phyloP scores from a whole-genome alignment of 2,329 filamentous ascomycete genomes.

The Atkinsonella hypoxylon region DNA sequence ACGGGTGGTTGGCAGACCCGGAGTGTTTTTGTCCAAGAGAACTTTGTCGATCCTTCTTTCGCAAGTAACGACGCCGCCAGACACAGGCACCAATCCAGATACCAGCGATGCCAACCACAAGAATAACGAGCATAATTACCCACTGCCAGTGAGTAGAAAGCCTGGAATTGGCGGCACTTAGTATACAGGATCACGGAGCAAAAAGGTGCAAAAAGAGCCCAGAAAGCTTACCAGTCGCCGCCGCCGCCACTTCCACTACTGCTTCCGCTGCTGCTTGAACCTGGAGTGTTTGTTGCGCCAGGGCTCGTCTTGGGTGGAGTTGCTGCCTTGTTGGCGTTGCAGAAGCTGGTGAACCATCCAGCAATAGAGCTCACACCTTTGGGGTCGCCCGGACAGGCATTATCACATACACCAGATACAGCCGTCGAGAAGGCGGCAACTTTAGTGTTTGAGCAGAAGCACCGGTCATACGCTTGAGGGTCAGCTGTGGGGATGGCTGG shows the following conservation, averaged over 20 bases:
- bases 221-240: slow-evolving; percentile 33
- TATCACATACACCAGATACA: slow-evolving; percentile 49
- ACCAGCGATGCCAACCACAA: slow-evolving; percentile 54
- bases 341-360: slow-evolving; percentile 60
- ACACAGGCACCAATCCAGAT: slow-evolving; percentile 58
- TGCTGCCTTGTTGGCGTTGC: slow-evolving; percentile 31
- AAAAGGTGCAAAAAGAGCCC: no score
- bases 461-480: slow-evolving; percentile 46
- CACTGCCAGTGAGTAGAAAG: slow-evolving; percentile 61
- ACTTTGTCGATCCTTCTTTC: slow-evolving; percentile 48
- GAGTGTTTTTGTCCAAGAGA: slow-evolving; percentile 25
- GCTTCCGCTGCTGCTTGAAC: slow-evolving; percentile 3
- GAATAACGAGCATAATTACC: slow-evolving; percentile 69
- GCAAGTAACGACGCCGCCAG: slow-evolving; percentile 62
- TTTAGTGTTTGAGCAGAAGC: slow-evolving; percentile 58
- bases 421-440: slow-evolving; percentile 44
- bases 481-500: slow-evolving; percentile 36
- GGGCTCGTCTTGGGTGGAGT: slow-evolving; percentile 6
- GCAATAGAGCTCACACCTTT: slow-evolving; percentile 44
- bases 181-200: no score
- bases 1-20: slow-evolving; percentile 23
- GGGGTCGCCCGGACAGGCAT: slow-evolving; percentile 38
- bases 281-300: not conserved
- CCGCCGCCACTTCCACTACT: slow-evolving; percentile 17
- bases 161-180: slow-evolving; percentile 29